Conservation (phyloP, 1,284 basidiomycete genomes). For the Fistulina hepatica region DNA sequence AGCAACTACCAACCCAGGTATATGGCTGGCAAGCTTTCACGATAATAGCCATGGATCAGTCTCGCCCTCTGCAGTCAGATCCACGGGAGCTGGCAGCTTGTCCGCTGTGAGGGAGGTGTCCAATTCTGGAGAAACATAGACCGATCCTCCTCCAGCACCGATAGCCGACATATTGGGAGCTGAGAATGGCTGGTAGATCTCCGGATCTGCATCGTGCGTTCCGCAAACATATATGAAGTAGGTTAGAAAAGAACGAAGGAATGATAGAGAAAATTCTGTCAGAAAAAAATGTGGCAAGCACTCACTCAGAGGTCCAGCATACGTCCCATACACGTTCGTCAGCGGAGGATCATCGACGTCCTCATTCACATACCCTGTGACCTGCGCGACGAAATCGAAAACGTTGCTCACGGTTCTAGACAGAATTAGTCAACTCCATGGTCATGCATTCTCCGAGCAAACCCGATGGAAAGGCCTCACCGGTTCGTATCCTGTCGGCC, state of each 20-base stretch:
- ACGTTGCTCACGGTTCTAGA: conserved; percentile 7
- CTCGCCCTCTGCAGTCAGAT: conserved; percentile 23
- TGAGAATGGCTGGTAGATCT: background rate
- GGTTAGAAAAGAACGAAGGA: background rate
- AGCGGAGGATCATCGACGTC: conserved; percentile 2
- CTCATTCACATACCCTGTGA: conserved; percentile 6
- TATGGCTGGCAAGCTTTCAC: too few relatives aligned
- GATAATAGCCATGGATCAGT: conserved; percentile 16
- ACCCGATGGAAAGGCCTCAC: too few relatives aligned
- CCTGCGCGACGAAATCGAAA: conserved; percentile 8
- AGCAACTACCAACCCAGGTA: too few relatives aligned
- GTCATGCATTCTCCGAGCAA: background rate
- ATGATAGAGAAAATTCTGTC: background rate
- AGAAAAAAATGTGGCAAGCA: background rate
- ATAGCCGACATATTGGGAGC: background rate
- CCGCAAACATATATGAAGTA: background rate
- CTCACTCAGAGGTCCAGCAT: conserved; percentile 7
- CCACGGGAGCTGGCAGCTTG: conserved; percentile 23
- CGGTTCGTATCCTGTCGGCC: conserved; percentile 36
- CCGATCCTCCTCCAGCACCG: background rate
- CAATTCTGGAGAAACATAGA: background rate
- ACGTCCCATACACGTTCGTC: conserved; percentile 3
- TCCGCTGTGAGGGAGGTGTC: conserved; percentile 10
- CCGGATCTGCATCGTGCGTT: background rate
- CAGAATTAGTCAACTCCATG: background rate